Base-by-base conservation (phyloP, 2,329 filamentous ascomycete species). In the Huntiella decipiens region DNA sequence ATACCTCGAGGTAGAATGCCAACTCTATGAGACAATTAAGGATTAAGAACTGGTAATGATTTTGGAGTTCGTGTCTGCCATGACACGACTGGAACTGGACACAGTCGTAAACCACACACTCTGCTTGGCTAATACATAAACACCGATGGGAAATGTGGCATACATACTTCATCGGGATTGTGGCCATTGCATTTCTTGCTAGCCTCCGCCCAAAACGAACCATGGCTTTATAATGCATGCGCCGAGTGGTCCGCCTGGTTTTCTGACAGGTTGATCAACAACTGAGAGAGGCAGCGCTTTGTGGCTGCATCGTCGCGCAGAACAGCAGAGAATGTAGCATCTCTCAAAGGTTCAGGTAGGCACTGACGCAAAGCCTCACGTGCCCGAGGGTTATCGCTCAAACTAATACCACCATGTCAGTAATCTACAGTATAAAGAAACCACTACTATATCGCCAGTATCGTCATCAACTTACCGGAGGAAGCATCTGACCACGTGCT, bases 401-500 rank as follows among this genome's bases (percentile, higher is more conserved):
- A 70, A 50, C 86, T 94, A 54, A 16, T 47, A 1, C n/a, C 5
- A 8, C 5, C 5, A 22, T 15, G 33, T 44, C 37, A 44, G 43
- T 16, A 28, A 44, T 15, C 12, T 11, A 17, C 8, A 12, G 8
- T 13, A 10, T 11, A 2, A 49, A 54, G 28, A 4, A 49, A 54
- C 19, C 44, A 35, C 16, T 28, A 17, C 28, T 10, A 19, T 37
- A 12, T 15, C 15, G 12, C 34, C 7, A n/a, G 22, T 28, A 31
- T 31, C 2, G 31, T 41, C 33, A n/a, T 34, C 5, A 5, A 65
- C 76, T 55, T 67, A 92, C 85, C 91, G 76, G 58, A 98, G 72
- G 62, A 98, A 98, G 65, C 91, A 98, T 54, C 91, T 73, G 32
- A 98, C 91, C 48, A 98, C 91, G 59, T 98, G 91, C 72, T 98